Evolutionary conservation across 2,329 filamentous ascomycete species (phyloP).

Genomic region (Aspergillus fumigatiaffinis): DNA sequence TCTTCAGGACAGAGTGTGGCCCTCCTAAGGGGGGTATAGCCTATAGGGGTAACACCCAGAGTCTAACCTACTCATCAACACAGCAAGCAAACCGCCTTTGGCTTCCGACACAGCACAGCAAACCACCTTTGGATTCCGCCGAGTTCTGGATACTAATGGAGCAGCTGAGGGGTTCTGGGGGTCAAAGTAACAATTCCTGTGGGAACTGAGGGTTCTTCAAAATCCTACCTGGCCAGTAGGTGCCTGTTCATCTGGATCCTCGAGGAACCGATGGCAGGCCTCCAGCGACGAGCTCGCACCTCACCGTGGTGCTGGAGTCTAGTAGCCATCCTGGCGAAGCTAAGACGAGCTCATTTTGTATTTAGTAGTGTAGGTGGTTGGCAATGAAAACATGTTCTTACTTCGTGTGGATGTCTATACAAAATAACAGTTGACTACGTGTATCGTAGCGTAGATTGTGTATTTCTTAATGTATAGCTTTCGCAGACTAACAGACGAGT

Average conservation of each 20-base stretch:
- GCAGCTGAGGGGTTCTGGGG: no score
- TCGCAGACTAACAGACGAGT: not conserved
- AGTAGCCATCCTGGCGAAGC: constrained; percentile 9
- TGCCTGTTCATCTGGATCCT: not conserved
- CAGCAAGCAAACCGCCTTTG: no score
- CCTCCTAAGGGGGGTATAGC: no score
- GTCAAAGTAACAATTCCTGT: no score
- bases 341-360: constrained; percentile 7
- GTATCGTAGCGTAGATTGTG: not conserved
- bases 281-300: constrained; percentile 11
- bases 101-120: no score
- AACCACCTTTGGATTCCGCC: no score
- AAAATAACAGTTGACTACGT: not conserved
- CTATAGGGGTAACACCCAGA: no score
- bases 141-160: no score
- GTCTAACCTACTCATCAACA: no score
- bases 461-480: not conserved
- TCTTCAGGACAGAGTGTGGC: no score
- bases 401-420: not conserved
- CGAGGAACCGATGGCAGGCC: not conserved
- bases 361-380: not conserved
- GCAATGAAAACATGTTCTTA: not conserved
- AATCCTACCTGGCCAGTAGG: not conserved
- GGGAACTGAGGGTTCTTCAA: not conserved
- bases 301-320: constrained; percentile 12